Evolutionary conservation across 2,329 filamentous ascomycete species (phyloP), one percentile per base, ranked within the genome.

Genomic region (Hymenoscyphus albidus): DNA sequence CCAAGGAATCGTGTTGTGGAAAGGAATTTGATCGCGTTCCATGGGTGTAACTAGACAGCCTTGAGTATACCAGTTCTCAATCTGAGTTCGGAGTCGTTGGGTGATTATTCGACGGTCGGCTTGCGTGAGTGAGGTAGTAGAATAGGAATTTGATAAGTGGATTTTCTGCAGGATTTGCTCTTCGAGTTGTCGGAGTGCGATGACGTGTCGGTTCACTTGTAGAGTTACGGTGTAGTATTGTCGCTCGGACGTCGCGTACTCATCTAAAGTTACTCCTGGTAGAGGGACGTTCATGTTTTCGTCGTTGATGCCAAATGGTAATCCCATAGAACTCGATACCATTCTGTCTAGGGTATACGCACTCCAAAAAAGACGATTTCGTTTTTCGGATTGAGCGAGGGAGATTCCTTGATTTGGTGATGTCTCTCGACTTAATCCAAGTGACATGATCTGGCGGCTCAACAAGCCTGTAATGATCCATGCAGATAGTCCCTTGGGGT

Each of bases 251-350:
- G 32, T 32, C 1, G 55, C 55, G 31, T 57, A 57, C 35, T 57
- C 55, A 9, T 57, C 55, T 32, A 57, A 38, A n/a, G 31, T 57
- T 3, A 57, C 55, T 16, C 55, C 32, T 38, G 55, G 55, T 22
- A 57, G 55, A 38, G 55, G 55, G 35, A 57, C 55, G 14, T 31
- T 57, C 55, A 57, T 57, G 55, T 57, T 57, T 16, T 57, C 55
- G 55, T 57, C 55, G 31, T 57, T 57, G 13, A 57, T 57, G 10
- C 55, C 32, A 35, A 57, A 57, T n/a, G 55, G 55, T n/a, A 57
- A 13, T 4, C 55, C 55, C 55, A 57, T 57, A 4, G 55, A 57
- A 13, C 31, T 38, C 9, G 55, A 57, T 9, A 57, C 27, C 55
- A 57, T 35, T n/a, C 55, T 38, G 5, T 57, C 55, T 5, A 57